These are phyloP conservation scores for Exophiala spinifera DNA, from an alignment of 2,329 filamentous ascomycete genomes.

Conservation along the genomic window DNA sequence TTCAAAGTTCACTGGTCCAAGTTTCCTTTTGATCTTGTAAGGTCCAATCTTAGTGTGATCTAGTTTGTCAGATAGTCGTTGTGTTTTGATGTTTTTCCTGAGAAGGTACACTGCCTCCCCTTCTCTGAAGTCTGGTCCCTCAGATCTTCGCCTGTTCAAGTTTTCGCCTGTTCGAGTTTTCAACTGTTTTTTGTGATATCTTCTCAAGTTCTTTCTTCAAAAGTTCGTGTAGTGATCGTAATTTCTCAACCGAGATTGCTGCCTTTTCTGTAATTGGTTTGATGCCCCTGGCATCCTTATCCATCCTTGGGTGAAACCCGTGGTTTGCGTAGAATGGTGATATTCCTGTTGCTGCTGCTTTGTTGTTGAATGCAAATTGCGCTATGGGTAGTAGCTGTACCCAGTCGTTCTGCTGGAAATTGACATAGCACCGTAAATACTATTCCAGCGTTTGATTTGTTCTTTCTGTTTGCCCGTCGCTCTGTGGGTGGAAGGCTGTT, in stretches of 20 bases:
- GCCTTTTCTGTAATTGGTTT: constrained; percentile 3
- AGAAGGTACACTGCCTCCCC: constrained; percentile 9
- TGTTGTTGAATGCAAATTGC: constrained; percentile 4
- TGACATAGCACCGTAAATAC: constrained; percentile 20
- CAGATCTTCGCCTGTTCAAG: constrained; percentile 9
- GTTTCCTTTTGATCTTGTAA: constrained; percentile 15
- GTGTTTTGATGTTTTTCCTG: constrained; percentile 18
- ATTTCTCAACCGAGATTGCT: background rate
- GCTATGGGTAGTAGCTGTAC: background rate
- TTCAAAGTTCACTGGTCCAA: constrained; percentile 10
- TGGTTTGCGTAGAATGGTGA: constrained; percentile 17
- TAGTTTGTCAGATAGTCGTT: constrained; percentile 12
- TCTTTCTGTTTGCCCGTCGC: constrained; percentile 14
- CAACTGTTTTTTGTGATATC: constrained; percentile 1
- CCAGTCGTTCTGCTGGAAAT: constrained; percentile 21
- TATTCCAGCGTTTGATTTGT: constrained; percentile 23
- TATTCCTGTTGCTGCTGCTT: background rate
- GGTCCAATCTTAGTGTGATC: constrained; percentile 10
- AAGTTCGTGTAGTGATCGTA: constrained; percentile 4
- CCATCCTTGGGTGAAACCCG: constrained; percentile 2
- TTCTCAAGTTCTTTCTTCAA: constrained; percentile 8
- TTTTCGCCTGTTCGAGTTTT: no score
- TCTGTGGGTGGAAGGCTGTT: constrained; percentile 13
- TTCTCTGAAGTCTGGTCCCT: constrained; percentile 7
- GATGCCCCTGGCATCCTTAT: background rate